These are phyloP conservation scores for Apiospora aurea DNA, from an alignment of 2,329 filamentous ascomycete species.

Conservation along the genomic window DNA sequence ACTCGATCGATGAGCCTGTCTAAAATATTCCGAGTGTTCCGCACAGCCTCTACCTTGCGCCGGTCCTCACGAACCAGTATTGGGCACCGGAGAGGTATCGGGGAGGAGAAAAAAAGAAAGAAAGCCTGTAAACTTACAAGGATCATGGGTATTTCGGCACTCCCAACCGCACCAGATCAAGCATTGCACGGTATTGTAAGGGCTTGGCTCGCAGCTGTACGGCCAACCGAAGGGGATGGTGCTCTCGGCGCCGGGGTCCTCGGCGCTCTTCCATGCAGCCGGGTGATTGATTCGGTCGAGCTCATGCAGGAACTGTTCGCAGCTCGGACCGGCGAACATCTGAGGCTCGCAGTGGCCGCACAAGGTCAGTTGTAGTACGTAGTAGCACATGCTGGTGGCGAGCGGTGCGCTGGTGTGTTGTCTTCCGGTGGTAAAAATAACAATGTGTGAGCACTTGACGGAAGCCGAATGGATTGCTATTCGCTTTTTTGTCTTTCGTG, in stretches of 20 bases:
- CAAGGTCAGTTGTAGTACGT: conserved; percentile 33
- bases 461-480: not conserved
- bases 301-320: conserved; percentile 30
- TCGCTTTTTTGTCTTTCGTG: not conserved
- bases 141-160: conserved; percentile 34
- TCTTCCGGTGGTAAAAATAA: not conserved
- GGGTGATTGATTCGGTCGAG: conserved; percentile 33
- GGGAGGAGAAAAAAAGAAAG: not conserved
- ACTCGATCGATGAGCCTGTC: not conserved
- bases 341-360: conserved; percentile 32
- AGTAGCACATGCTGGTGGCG: conserved; percentile 35
- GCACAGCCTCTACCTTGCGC: not conserved
- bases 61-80: not conserved
- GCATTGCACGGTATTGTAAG: conserved; percentile 31
- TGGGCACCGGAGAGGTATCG: not conserved
- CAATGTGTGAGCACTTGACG: not conserved
- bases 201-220: conserved; percentile 32
- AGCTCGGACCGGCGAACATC: conserved; percentile 36
- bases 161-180: conserved; percentile 38
- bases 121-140: not conserved
- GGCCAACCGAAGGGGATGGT: conserved; percentile 33
- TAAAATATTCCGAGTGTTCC: not conserved
- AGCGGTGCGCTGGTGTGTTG: not conserved
- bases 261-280: conserved; percentile 32
- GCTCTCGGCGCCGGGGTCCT: conserved; percentile 6